Conservation (phyloP, 441 rosid genomes). For the Erodium moschatum region DNA sequence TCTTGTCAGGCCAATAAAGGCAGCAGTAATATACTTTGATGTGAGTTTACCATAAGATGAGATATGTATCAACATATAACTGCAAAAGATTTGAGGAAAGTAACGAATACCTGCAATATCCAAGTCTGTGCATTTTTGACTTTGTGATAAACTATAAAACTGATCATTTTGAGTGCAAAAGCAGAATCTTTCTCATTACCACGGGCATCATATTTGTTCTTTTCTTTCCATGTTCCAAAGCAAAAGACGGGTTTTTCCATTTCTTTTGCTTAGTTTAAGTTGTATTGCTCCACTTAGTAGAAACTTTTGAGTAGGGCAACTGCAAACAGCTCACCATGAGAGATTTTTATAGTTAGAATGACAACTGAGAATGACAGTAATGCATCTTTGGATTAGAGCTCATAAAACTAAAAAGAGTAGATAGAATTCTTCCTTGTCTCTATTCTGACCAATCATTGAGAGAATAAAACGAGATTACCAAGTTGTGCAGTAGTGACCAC, state of each 20-base stretch:
- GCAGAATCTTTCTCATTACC: constrained; percentile 21
- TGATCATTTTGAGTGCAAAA: constrained; percentile 18
- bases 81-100: neutral
- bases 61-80: constrained; percentile 1
- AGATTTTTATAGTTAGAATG: constrained; percentile 19
- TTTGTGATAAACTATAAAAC: constrained; percentile 6
- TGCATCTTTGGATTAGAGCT: too few relatives aligned
- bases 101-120: constrained; percentile 6
- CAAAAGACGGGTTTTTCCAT: constrained; percentile 15
- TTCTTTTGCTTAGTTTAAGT: constrained; percentile 13
- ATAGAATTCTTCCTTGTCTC: constrained; percentile 27
- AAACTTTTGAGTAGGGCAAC: constrained; percentile 20
- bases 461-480: neutral
- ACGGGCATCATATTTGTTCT: neutral
- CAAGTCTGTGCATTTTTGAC: constrained; percentile 23
- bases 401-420: neutral
- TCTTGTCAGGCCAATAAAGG: neutral
- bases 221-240: constrained; percentile 10
- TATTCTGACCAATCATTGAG: constrained; percentile 23
- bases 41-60: neutral
- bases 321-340: constrained; percentile 13
- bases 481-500: constrained; percentile 13
- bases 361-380: neutral
- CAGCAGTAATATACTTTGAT: neutral
- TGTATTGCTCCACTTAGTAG: constrained; percentile 15